Conservation (phyloP, 352 stramenopile genomes). For the Plasmopara viticola region DNA sequence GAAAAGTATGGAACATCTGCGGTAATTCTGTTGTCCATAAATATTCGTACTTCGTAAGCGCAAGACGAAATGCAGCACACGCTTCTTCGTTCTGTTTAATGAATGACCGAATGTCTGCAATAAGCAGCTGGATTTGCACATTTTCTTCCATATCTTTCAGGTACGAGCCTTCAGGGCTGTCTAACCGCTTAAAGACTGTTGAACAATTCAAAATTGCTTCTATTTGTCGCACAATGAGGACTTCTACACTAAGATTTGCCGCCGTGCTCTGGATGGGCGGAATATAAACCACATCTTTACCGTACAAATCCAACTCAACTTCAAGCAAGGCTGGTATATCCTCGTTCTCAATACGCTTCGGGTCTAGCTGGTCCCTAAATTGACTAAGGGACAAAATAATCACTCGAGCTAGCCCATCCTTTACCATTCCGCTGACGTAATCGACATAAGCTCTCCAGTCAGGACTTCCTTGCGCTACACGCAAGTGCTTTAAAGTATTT, state of each 20-base stretch:
- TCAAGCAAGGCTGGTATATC: constrained; percentile 84
- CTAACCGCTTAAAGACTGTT: constrained; percentile 78
- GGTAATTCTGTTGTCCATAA: constrained; percentile 88
- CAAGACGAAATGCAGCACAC: constrained; percentile 46
- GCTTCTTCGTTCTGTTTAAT: constrained; percentile 73
- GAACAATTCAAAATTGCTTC: constrained; percentile 62
- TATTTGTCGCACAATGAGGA: constrained; percentile 57
- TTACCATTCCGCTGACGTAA: constrained; percentile 88
- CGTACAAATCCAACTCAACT: constrained; percentile 88
- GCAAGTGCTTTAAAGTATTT: constrained; percentile 85
- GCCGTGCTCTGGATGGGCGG: constrained; percentile 46
- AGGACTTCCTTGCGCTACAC: constrained; percentile 84
- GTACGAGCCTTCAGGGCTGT: constrained; percentile 83
- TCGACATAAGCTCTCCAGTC: constrained; percentile 92
- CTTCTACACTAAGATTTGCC: constrained; percentile 46
- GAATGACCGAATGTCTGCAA: constrained; percentile 78
- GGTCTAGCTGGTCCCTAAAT: constrained; percentile 81
- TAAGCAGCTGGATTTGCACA: constrained; percentile 58
- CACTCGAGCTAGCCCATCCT: constrained; percentile 71
- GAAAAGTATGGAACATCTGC: constrained; percentile 83
- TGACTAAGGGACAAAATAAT: constrained; percentile 62
- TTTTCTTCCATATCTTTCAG: constrained; percentile 87
- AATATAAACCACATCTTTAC: constrained; percentile 80
- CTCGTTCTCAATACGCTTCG: constrained; percentile 72
- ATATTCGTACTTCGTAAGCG: constrained; percentile 89